These are phyloP conservation scores for Juncus effusus DNA, from an alignment of 176 grass and related monocot genomes.

Conservation along the genomic window DNA sequence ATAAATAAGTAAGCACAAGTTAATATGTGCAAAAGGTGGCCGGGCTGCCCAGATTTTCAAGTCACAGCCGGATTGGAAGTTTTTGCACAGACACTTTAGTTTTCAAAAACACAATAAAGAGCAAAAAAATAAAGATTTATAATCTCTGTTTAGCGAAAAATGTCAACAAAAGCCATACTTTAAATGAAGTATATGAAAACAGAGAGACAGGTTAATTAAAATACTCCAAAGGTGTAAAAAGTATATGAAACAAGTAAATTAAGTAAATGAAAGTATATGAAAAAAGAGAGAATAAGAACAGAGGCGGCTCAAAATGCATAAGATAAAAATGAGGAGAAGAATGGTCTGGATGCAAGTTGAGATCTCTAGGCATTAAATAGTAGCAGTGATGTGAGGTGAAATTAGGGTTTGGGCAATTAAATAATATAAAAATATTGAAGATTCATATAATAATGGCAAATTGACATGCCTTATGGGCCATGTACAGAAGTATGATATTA, in stretches of 20 bases:
- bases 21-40: conserved; percentile 86
- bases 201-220: conserved; percentile 8
- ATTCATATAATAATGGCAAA: conserved; percentile 23
- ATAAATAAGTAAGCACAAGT: conserved; percentile 25
- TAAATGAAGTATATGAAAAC: background rate
- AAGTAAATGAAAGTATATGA: background rate
- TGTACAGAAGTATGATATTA: no score
- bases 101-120: background rate
- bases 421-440: background rate
- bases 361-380: background rate
- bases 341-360: background rate
- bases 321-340: background rate
- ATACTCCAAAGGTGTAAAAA: background rate
- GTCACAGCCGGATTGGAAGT: conserved; percentile 91
- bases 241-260: background rate
- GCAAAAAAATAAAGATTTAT: background rate
- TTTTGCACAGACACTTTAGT: conserved; percentile 60
- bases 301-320: conserved; percentile 11
- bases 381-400: background rate
- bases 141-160: background rate
- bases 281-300: background rate
- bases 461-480: background rate
- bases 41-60: conserved; percentile 53
- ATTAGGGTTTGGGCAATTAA: conserved; percentile 24
- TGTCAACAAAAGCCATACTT: background rate